Evolutionary conservation across 495 filamentous ascomycete species (phyloP), one percentile per base, ranked within the genome.

Genomic region (Gamarada debralockiae): DNA sequence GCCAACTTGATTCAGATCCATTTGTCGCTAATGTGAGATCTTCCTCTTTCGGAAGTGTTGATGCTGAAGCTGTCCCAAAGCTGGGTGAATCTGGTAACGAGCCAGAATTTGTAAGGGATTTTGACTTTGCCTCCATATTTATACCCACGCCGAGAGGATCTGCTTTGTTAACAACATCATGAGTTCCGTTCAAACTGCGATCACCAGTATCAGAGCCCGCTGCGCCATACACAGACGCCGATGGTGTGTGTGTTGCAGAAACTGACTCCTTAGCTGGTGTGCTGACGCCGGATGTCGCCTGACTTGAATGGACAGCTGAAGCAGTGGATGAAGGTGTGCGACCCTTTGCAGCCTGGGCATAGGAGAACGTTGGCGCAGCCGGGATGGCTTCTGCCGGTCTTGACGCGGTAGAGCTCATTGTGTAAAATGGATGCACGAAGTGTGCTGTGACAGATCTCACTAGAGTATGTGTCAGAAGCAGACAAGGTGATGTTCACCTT

Each of bases 291-390:
- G 57, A 63, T 52, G 64, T 65, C 41, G 61, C 45, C 57, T 66
- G 58, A 45, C 49, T 52, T 24, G 55, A 53, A 15, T 58, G 56
- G 25, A 48, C 27, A n/a, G 51, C 41, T 14, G 54, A 54, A 18
- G 51, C 22, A 39, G 56, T 53, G 38, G 62, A 56, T 23, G 70
- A 52, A 24, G 75, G 59, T 50, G 80, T 70, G 52, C 81, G 75
- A 59, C 89, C 87, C 69, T 89, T 91, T 23, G 92, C 93, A 64
- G 92, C 92, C 75, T 96, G 90, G 52, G 92, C 92, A 71, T 98
- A 98, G 37, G 93, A 96, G 69, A 96, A 95, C 49, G 76, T 65
- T 29, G 57, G 50, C 9, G 60, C 52, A 13, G 51, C 24, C 25
- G 57, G 47, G 43, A 46, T 21, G 36, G 41, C 43, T 1, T 64